phyloP scores from a whole-genome alignment of 177 flowering plant species.

The Vitis hybrid region DNA sequence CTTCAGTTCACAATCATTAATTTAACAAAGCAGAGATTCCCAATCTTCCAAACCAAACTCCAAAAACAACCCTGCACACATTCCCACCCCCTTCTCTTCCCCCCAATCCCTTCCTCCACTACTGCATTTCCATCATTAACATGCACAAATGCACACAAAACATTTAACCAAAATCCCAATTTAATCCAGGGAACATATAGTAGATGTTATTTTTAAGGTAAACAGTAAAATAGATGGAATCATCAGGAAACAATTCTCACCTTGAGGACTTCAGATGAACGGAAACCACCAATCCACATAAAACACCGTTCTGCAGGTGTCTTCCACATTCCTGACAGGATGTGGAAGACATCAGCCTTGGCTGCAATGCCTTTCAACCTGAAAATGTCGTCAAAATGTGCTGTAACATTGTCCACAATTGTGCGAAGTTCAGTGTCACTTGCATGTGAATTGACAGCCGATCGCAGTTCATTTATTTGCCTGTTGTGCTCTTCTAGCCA shows the following conservation, averaged over 20 bases:
- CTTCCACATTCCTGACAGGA: constrained; percentile 97
- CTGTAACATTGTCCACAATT: constrained; percentile 59
- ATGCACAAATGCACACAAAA: too few relatives aligned
- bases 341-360: constrained; percentile 93
- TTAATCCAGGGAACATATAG: too few relatives aligned
- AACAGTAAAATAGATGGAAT: too few relatives aligned
- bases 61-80: too few relatives aligned
- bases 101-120: too few relatives aligned
- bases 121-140: too few relatives aligned
- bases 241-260: constrained; percentile 29
- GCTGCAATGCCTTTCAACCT: constrained; percentile 84
- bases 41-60: too few relatives aligned
- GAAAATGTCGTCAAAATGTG: constrained; percentile 77
- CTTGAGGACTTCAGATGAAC: constrained; percentile 95
- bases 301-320: constrained; percentile 98
- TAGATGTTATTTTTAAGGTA: too few relatives aligned
- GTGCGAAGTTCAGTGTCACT: constrained; percentile 81
- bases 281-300: constrained; percentile 97
- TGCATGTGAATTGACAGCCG: constrained; percentile 85
- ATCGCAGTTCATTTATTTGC: constrained; percentile 75
- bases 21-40: too few relatives aligned
- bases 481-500: constrained; percentile 94
- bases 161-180: too few relatives aligned
- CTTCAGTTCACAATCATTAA: too few relatives aligned
- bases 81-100: too few relatives aligned